Base-by-base conservation (phyloP, 306 rosid species). In the Adenanthera pavonina region DNA sequence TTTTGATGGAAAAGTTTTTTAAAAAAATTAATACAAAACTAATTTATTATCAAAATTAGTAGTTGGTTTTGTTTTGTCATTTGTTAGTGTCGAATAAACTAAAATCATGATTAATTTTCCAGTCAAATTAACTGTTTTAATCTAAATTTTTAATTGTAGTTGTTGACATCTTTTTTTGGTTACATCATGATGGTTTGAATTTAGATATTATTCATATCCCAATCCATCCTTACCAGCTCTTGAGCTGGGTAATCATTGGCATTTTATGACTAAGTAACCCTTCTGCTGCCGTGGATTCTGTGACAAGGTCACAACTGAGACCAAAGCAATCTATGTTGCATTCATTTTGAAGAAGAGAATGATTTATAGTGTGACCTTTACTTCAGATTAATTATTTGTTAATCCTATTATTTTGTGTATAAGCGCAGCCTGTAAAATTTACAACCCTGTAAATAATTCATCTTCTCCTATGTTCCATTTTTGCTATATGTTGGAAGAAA, bases 301-400 rank as follows among this genome's bases (percentile, higher is more conserved):
- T 65, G 69, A n/a, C 60, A 20, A 44, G 66, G 66, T 48, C 49
- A 43, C 20, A 16, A 34, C 44, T 75, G 56, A 61, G 78, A 77
- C 60, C 6, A 49, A 53, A 65, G n/a, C 53, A 30, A 56, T 53
- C 72, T 64, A 30, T 34, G 36, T 14, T 1, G 30, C 60, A 33
- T 72, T 72, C 47, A 33, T 83, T 54, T 75, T 46, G 52, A 48
- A 82, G 78, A 74, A 82, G 78, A 74, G 53, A 52, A 78, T 79
- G 62, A 65, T 70, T 78, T 70, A 61, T 40, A 66, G 25, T 46
- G 38, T 71, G 25, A n/a, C 61, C 38, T 49, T 25, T 25, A 25
- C 30, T 25, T 7, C 44, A 19, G 14, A 16, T 38, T 3, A 67
- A 15, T 25, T 41, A 68, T 41, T 25, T 10, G 59, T 41, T 70